Evolutionary conservation across 2,329 filamentous ascomycete genomes (phyloP).

Genomic region (Cladophialophora yegresii): DNA sequence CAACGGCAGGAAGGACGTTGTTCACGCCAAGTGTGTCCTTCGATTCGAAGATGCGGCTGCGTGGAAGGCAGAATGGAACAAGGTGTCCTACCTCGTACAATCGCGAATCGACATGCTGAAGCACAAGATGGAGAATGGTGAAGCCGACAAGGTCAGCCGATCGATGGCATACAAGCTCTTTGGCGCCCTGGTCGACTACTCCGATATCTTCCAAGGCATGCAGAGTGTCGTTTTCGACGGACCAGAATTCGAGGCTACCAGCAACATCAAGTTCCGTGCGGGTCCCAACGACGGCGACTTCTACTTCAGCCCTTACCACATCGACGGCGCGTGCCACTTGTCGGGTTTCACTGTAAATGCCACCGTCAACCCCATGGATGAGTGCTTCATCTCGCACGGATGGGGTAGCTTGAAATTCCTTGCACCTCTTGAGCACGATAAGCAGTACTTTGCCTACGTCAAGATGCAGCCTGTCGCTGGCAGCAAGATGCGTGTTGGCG

Average conservation of each 20-base stretch:
- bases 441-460: constrained; percentile 62
- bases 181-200: constrained; percentile 42
- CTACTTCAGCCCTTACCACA: constrained; percentile 45
- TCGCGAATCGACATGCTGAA: constrained; percentile 41
- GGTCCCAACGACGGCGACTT: constrained; percentile 38
- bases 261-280: constrained; percentile 40
- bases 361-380: constrained; percentile 59
- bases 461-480: constrained; percentile 58
- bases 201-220: constrained; percentile 42
- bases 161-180: constrained; percentile 45
- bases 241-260: constrained; percentile 43
- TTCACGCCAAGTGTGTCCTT: constrained; percentile 40
- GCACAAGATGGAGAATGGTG: constrained; percentile 37
- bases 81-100: constrained; percentile 39
- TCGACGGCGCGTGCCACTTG: constrained; percentile 45
- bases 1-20: constrained; percentile 37
- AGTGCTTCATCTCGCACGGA: constrained; percentile 64
- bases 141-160: constrained; percentile 40
- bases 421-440: constrained; percentile 53
- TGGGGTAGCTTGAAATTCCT: constrained; percentile 63
- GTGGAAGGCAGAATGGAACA: constrained; percentile 40
- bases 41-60: constrained; percentile 37
- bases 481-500: constrained; percentile 58
- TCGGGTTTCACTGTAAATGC: constrained; percentile 43
- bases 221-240: constrained; percentile 44